Percentiles rank a stretch among this genome's conserved stretches.
Evolutionary conservation across 176 grass and related monocot genomes (phyloP).

Genomic region (Paspalum vaginatum): DNA sequence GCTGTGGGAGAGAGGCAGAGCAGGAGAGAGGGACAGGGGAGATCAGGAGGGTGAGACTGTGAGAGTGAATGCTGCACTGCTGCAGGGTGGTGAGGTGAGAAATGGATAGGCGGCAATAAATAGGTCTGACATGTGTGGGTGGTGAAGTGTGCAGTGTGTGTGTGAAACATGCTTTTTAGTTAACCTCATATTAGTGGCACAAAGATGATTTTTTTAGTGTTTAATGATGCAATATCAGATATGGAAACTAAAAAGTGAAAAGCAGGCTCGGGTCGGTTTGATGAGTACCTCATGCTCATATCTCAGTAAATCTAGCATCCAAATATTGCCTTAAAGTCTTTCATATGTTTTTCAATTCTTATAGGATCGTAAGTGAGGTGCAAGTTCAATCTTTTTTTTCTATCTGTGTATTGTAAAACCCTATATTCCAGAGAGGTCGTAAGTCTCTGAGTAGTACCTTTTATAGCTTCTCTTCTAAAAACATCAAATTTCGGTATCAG

Average conservation of each 20-base stretch:
- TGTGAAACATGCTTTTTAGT: neutral
- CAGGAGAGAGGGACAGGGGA: neutral
- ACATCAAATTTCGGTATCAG: no score
- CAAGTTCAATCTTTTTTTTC: no score
- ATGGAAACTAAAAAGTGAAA: no score
- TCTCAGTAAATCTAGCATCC: no score
- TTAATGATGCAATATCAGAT: neutral
- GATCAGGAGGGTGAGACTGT: neutral
- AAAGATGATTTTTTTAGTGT: neutral
- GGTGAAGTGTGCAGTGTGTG: neutral
- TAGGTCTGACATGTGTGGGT: conserved; percentile 22
- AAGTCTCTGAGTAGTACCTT: no score
- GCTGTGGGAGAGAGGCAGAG: neutral
- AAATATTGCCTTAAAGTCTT: no score
- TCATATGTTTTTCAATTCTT: no score
- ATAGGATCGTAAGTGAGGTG: no score
- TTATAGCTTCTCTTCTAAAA: no score
- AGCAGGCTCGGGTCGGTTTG: no score
- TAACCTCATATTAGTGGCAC: neutral
- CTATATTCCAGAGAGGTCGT: no score
- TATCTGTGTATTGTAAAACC: no score
- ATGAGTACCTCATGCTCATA: neutral
- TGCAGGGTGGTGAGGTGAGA: conserved; percentile 28
- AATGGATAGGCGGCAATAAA: conserved; percentile 38
- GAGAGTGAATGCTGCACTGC: conserved; percentile 24